Evolutionary conservation across 257 asterid species (phyloP), one percentile per base, ranked within the genome.

Genomic region (Nicotiana tomentosiformis): DNA sequence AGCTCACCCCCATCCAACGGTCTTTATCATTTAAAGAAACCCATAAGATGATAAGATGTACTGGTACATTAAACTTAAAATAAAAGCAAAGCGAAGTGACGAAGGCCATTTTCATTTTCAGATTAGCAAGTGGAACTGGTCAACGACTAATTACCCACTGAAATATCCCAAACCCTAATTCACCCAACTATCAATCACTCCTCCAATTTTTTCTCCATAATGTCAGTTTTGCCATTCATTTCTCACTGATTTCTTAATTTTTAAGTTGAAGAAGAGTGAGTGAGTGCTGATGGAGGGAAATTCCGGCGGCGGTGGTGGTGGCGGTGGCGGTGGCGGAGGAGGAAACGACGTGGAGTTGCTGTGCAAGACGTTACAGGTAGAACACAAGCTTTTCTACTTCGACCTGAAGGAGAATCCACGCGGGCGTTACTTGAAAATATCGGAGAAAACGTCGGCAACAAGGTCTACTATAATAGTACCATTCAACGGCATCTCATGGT

Each of bases 321-420:
- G 23, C 23, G 23, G 23, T 3, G 85, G 49, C 11, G 86, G 89
- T 0, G 90, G 90, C 1, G 96, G 97, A 9, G 97, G 93, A 23
- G 98, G 97, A 6, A 91, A 86, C 81, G 98, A 96, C 82, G 95
- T 91, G 69, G 99, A 96, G 85, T 88, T 96, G 88, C 84, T 94
- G 35, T 91, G 98, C 90, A 96, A 94, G 87, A 96, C 98, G 1
- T 85, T 96, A 84, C 99, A 96, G 89, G 97, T 94, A 66, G 99
- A 94, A 86, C 99, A 96, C 93, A 96, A 96, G 90, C 91, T 96
- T 12, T 96, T 96, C 91, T 96, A 96, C 90, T 96, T 96, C 86
- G 97, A 96, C 87, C 93, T 96, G 76, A 96, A 96, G 92, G 99
- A 96, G 93, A 96, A 96, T 91, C 97, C 99, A 29, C 91, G 99